These are phyloP conservation scores for Pyrus pyrifolia DNA, from an alignment of 306 rosid genomes.

Conservation along the genomic window DNA sequence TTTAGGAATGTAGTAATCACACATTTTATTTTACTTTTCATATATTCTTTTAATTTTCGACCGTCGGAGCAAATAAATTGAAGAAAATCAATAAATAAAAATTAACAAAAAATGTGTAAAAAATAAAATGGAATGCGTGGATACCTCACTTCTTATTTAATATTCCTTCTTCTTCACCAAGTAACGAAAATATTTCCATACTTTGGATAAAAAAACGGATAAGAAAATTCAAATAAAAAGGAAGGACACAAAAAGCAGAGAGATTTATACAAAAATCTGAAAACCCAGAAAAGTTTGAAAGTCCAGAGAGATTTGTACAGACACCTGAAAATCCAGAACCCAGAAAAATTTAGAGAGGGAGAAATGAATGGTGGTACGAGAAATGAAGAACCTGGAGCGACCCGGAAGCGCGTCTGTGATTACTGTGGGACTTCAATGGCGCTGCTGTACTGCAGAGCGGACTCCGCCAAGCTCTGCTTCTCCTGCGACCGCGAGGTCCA, in stretches of 20 bases:
- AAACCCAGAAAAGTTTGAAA: too few relatives aligned
- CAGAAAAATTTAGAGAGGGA: background rate
- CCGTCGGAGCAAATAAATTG: fast-evolving
- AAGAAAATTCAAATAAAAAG: background rate
- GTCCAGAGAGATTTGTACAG: background rate
- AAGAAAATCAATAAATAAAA: too few relatives aligned
- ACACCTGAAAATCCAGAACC: background rate
- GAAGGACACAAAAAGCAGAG: background rate
- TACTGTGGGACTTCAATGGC: conserved; percentile 54
- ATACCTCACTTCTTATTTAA: background rate
- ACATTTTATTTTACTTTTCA: too few relatives aligned
- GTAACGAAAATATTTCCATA: conserved; percentile 15
- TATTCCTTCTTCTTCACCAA: conserved; percentile 36
- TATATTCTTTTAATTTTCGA: too few relatives aligned
- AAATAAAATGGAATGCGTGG: too few relatives aligned
- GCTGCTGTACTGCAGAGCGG: conserved; percentile 77
- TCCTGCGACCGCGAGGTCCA: conserved; percentile 79
- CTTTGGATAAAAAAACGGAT: background rate
- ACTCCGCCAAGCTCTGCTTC: conserved; percentile 83
- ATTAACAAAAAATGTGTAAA: too few relatives aligned
- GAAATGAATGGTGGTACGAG: conserved; percentile 23
- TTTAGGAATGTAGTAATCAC: background rate
- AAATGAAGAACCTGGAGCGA: background rate
- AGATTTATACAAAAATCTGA: background rate
- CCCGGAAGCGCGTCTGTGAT: conserved; percentile 37